phyloP scores from a whole-genome alignment of 1,284 basidiomycete species.

The Rhodotorula sp. region DNA sequence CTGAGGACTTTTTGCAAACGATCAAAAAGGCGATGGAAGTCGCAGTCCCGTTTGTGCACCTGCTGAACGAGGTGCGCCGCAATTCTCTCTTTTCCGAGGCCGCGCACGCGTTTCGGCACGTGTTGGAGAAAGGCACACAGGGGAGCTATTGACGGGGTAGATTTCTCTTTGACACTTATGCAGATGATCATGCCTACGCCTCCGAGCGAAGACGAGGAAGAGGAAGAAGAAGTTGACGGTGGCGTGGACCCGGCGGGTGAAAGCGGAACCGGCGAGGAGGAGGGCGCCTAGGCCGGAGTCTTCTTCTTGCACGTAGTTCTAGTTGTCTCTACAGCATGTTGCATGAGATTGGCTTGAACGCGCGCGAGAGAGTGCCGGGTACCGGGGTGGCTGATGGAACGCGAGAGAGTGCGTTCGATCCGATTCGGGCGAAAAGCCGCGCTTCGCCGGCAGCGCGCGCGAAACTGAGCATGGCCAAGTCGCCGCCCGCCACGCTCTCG shows the following conservation, averaged over 20 bases:
- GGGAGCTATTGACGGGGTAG: no score
- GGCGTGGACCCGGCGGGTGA: conserved; percentile 53
- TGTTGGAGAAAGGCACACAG: no score
- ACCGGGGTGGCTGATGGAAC: no score
- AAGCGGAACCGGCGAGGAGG: not conserved
- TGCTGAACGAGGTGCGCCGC: conserved; percentile 40
- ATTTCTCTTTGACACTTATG: no score
- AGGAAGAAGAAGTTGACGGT: conserved; percentile 45
- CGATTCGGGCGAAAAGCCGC: not conserved
- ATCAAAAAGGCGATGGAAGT: conserved; percentile 29
- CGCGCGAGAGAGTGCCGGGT: no score
- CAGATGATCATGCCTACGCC: conserved; percentile 30
- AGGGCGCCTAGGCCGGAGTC: not conserved
- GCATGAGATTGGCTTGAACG: no score
- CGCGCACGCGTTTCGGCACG: no score
- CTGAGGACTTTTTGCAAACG: conserved; percentile 30
- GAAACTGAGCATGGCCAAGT: conserved; percentile 16
- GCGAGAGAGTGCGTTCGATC: no score
- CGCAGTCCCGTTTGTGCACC: conserved; percentile 40
- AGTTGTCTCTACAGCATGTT: no score
- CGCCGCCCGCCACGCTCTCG: not conserved
- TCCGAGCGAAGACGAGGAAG: conserved; percentile 17
- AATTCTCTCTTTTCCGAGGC: not conserved
- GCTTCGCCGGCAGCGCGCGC: conserved; percentile 14
- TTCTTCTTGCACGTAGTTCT: no score